Evolutionary conservation across 441 rosid genomes (phyloP).

Genomic region (Populus tomentosa): DNA sequence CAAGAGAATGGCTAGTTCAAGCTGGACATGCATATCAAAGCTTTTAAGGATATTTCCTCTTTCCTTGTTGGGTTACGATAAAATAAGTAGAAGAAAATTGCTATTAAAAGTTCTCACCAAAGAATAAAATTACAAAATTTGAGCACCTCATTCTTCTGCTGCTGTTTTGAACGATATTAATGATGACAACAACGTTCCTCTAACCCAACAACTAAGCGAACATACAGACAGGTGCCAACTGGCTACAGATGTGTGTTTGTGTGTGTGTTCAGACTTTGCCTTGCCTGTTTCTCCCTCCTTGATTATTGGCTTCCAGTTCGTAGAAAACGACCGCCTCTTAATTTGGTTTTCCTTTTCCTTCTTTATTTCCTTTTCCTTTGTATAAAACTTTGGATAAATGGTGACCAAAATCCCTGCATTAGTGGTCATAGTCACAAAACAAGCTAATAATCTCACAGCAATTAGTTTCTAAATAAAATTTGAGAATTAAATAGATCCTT

Average conservation of each 20-base stretch:
- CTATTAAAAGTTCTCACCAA: not conserved
- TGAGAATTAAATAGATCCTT: not conserved
- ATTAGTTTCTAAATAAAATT: not conserved
- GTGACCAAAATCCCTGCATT: not conserved
- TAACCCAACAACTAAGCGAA: constrained; percentile 4
- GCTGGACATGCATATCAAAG: not conserved
- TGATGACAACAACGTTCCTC: not conserved
- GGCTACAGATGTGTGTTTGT: constrained; percentile 6
- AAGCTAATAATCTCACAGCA: too few relatives aligned
- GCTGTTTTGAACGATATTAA: not conserved
- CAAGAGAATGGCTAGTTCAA: not conserved
- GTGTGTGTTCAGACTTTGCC: not conserved
- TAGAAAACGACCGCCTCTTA: not conserved
- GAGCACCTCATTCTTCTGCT: too few relatives aligned
- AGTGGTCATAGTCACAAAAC: too few relatives aligned
- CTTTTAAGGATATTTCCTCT: not conserved
- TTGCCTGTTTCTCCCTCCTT: not conserved
- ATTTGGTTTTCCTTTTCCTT: too few relatives aligned
- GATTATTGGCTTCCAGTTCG: constrained; percentile 12
- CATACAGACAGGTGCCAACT: constrained; percentile 29
- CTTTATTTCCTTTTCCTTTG: too few relatives aligned
- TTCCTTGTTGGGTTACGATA: too few relatives aligned
- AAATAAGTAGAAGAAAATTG: not conserved
- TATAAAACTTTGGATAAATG: too few relatives aligned
- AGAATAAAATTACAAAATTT: not conserved